Conservation (phyloP, 2,329 filamentous ascomycete species). For the Elsinoe necatrix region DNA sequence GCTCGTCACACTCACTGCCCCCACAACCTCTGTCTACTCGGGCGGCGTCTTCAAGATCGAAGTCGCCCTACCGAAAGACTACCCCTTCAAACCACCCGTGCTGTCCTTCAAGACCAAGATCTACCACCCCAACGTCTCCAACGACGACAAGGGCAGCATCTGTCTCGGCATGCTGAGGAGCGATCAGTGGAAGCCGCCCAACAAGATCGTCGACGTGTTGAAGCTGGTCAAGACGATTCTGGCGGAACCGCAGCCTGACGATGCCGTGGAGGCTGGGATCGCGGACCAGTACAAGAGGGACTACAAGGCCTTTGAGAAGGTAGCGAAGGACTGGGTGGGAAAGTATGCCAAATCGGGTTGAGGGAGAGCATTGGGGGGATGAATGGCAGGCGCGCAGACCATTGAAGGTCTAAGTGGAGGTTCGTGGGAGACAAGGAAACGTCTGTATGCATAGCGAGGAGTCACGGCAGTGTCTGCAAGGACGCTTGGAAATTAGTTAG, state of each 20-base stretch:
- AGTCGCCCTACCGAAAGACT: conserved; percentile 66
- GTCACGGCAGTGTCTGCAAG: not conserved
- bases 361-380: not conserved
- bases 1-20: conserved; percentile 59
- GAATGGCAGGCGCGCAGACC: not conserved
- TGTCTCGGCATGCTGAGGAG: conserved; percentile 75
- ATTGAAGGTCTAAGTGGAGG: not conserved
- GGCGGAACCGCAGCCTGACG: conserved; percentile 74
- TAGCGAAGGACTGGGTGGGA: conserved; percentile 62
- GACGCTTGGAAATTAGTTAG: not conserved
- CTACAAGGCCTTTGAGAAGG: conserved; percentile 61
- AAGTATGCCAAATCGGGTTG: conserved; percentile 50
- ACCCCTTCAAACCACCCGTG: conserved; percentile 81
- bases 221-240: conserved; percentile 68
- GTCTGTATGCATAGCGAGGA: conserved; percentile 12
- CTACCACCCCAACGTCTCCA: conserved; percentile 91
- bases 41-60: conserved; percentile 67
- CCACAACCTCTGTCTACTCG: conserved; percentile 55
- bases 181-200: conserved; percentile 87
- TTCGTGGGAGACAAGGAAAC: not conserved
- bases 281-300: conserved; percentile 74
- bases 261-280: conserved; percentile 78
- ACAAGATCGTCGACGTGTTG: conserved; percentile 66
- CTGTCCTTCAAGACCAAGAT: conserved; percentile 80
- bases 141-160: conserved; percentile 76